Evolutionary conservation across 2,329 filamentous ascomycete genomes (phyloP).

Genomic region (Blastomyces gilchristii): DNA sequence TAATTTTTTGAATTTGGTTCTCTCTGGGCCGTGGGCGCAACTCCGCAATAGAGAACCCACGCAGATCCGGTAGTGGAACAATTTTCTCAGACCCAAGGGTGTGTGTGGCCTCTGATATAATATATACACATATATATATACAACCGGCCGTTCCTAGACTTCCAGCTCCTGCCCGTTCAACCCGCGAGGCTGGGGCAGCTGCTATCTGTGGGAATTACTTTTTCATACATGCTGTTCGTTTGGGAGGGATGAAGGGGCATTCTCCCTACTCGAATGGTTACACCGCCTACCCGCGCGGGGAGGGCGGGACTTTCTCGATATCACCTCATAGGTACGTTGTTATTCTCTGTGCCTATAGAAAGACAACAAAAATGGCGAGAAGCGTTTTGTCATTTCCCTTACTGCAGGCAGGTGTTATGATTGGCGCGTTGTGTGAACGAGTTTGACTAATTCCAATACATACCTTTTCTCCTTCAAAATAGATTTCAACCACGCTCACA

Average conservation of each 20-base stretch:
- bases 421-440: not conserved
- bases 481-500: slow-evolving; percentile 81
- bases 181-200: slow-evolving; percentile 1
- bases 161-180: slow-evolving; percentile 11
- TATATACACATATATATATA: not conserved
- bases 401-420: not conserved
- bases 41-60: not conserved
- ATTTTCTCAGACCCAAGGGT: not conserved
- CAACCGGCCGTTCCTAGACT: not conserved
- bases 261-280: slow-evolving; percentile 72
- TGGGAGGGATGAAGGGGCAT: slow-evolving; percentile 72
- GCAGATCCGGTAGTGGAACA: not conserved
- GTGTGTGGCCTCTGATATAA: not conserved
- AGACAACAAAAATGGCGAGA: not conserved
- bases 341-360: not conserved
- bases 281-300: slow-evolving; percentile 57
- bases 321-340: slow-evolving; percentile 69
- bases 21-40: not conserved
- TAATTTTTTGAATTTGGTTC: not conserved
- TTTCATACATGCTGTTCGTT: slow-evolving; percentile 24
- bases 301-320: slow-evolving; percentile 65
- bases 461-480: not conserved
- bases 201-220: not conserved
- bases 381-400: not conserved
- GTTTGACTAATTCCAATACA: not conserved